Conservation (phyloP, 2,329 filamentous ascomycete species). For the Aureobasidium sp. region DNA sequence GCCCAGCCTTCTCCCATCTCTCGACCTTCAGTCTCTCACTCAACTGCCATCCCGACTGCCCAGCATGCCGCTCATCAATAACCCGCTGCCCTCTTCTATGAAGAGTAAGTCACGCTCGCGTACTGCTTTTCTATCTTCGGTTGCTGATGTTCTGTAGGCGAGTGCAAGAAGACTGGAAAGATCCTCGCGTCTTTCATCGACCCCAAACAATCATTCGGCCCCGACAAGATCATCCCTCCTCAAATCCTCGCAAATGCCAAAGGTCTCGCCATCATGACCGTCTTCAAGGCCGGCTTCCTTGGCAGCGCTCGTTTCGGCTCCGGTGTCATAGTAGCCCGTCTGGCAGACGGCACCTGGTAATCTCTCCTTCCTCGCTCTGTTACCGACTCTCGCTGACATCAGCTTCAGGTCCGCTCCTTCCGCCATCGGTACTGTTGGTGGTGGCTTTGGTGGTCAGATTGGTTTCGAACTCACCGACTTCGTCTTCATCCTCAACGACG, state of each 20-base stretch:
- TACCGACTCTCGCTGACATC: background rate
- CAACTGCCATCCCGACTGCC: background rate
- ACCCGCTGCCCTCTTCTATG: slow-evolving; percentile 48
- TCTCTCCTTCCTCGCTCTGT: background rate
- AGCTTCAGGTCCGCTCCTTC: slow-evolving; percentile 57
- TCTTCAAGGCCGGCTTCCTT: slow-evolving; percentile 81
- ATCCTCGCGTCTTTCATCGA: slow-evolving; percentile 94
- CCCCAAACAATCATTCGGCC: slow-evolving; percentile 84
- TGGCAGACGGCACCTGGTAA: slow-evolving; percentile 66
- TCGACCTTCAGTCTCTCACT: background rate
- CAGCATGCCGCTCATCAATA: slow-evolving; percentile 45
- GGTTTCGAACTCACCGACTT: slow-evolving; percentile 88
- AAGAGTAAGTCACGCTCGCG: slow-evolving; percentile 36
- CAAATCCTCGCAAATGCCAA: slow-evolving; percentile 85
- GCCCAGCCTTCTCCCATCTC: background rate
- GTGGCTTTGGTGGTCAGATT: slow-evolving; percentile 78
- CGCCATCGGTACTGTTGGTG: slow-evolving; percentile 73
- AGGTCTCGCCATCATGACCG: slow-evolving; percentile 78
- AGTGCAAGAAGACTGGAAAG: slow-evolving; percentile 95
- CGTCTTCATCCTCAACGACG: slow-evolving; percentile 96
- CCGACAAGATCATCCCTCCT: slow-evolving; percentile 95
- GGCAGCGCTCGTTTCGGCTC: slow-evolving; percentile 76
- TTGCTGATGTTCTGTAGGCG: slow-evolving; percentile 52
- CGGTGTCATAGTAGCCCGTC: slow-evolving; percentile 72
- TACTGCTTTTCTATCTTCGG: background rate